phyloP scores from a whole-genome alignment of 2,329 filamentous ascomycete genomes.

The Fusarium sp. region DNA sequence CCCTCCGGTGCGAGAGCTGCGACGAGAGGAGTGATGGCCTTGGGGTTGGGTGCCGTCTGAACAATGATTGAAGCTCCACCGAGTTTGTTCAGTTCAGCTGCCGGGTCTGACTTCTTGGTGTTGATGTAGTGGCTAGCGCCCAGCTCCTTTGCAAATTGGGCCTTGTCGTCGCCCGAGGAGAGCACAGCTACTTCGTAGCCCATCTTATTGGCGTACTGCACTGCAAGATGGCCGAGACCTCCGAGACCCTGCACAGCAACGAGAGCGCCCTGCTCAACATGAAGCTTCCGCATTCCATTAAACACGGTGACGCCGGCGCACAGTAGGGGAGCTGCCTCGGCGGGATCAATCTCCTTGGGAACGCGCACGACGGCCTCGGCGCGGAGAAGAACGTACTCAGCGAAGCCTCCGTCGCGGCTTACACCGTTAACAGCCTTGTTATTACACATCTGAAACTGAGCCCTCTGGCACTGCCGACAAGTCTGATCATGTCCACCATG shows the following conservation, averaged over 20 bases:
- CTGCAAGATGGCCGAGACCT: slow-evolving; percentile 81
- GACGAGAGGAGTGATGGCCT: slow-evolving; percentile 65
- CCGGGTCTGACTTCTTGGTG: slow-evolving; percentile 63
- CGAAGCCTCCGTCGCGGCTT: slow-evolving; percentile 74
- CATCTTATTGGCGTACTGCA: slow-evolving; percentile 82
- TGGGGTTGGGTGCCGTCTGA: slow-evolving; percentile 71
- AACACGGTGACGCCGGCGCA: slow-evolving; percentile 76
- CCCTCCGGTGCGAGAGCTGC: slow-evolving; percentile 66
- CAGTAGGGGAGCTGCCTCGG: slow-evolving; percentile 69
- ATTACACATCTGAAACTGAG: slow-evolving; percentile 76
- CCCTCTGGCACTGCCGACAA: slow-evolving; percentile 73
- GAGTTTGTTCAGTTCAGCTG: slow-evolving; percentile 62
- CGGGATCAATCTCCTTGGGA: slow-evolving; percentile 64
- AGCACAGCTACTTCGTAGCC: slow-evolving; percentile 79
- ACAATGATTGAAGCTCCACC: slow-evolving; percentile 74
- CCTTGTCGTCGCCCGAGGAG: slow-evolving; percentile 74
- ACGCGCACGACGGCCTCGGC: slow-evolving; percentile 71
- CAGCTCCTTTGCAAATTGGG: slow-evolving; percentile 69
- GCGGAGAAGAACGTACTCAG: slow-evolving; percentile 71
- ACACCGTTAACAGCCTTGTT: slow-evolving; percentile 74
- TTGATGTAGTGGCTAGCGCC: slow-evolving; percentile 62
- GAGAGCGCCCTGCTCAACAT: slow-evolving; percentile 63
- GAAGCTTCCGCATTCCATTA: slow-evolving; percentile 68
- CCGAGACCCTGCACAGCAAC: slow-evolving; percentile 77
- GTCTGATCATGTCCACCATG: slow-evolving; percentile 67